These are phyloP conservation scores for Elsinoe australis DNA, from an alignment of 2,329 filamentous ascomycete species.

Conservation along the genomic window DNA sequence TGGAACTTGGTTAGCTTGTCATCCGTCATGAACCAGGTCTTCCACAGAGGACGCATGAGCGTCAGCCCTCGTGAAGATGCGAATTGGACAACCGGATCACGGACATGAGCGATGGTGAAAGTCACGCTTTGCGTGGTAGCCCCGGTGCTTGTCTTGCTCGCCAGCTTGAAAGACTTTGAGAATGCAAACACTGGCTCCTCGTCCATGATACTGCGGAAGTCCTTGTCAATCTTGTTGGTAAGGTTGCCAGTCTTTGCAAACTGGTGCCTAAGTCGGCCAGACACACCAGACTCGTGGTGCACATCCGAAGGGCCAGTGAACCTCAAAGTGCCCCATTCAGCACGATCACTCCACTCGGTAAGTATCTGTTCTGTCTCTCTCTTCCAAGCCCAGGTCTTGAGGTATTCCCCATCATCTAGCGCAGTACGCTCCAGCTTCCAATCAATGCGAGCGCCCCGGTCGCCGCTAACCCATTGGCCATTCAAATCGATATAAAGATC, in stretches of 20 bases:
- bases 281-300: conserved; percentile 63
- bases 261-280: conserved; percentile 54
- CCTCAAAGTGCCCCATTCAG: conserved; percentile 76
- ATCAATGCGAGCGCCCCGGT: conserved; percentile 58
- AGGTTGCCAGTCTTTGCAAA: conserved; percentile 63
- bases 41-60: conserved; percentile 66
- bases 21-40: conserved; percentile 59
- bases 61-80: conserved; percentile 69
- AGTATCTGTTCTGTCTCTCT: conserved; percentile 59
- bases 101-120: conserved; percentile 70
- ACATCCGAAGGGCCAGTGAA: conserved; percentile 64
- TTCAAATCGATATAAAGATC: conserved; percentile 43
- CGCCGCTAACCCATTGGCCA: conserved; percentile 71
- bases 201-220: conserved; percentile 44
- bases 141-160: conserved; percentile 32
- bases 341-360: conserved; percentile 63
- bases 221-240: conserved; percentile 46
- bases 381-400: conserved; percentile 61
- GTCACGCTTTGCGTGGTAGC: conserved; percentile 32
- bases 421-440: conserved; percentile 53
- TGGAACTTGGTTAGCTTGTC: conserved; percentile 65
- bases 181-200: conserved; percentile 49
- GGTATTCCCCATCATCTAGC: conserved; percentile 28
- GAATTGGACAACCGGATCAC: conserved; percentile 72
- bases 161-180: conserved; percentile 39